phyloP scores from a whole-genome alignment of 371 early-diverging fungal species.

The Entomophthora muscae region DNA sequence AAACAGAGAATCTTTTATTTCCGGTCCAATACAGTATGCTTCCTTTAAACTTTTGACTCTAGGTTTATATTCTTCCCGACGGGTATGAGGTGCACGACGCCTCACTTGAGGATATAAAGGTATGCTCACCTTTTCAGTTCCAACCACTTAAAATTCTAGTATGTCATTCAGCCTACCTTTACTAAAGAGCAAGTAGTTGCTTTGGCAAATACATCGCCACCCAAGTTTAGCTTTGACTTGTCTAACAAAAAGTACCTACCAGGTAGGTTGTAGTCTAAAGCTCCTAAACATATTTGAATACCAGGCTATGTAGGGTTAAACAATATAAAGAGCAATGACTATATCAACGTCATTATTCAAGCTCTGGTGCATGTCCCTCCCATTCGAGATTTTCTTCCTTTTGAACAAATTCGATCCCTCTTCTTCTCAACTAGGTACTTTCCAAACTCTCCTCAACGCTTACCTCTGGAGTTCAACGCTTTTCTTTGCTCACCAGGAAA shows the following conservation, averaged over 20 bases:
- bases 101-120: constrained; percentile 83
- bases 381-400: constrained; percentile 67
- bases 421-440: constrained; percentile 30
- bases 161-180: constrained; percentile 67
- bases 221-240: constrained; percentile 55
- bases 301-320: constrained; percentile 86
- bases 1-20: neutral
- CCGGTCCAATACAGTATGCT: neutral
- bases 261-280: constrained; percentile 22
- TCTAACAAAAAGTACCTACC: constrained; percentile 72
- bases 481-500: constrained; percentile 66
- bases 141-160: too few relatives aligned
- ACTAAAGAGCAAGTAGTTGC: constrained; percentile 43
- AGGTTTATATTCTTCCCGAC: constrained; percentile 86
- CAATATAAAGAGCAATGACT: constrained; percentile 91
- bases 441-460: neutral
- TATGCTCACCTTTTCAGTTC: too few relatives aligned
- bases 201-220: constrained; percentile 33
- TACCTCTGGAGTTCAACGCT: constrained; percentile 30
- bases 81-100: constrained; percentile 76
- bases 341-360: constrained; percentile 86
- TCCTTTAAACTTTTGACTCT: constrained; percentile 1
- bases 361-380: constrained; percentile 76
- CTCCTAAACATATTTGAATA: neutral
- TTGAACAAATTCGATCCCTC: constrained; percentile 33